Conservation (phyloP, 495 filamentous ascomycete genomes). For the Penicillium simplicissimum region DNA sequence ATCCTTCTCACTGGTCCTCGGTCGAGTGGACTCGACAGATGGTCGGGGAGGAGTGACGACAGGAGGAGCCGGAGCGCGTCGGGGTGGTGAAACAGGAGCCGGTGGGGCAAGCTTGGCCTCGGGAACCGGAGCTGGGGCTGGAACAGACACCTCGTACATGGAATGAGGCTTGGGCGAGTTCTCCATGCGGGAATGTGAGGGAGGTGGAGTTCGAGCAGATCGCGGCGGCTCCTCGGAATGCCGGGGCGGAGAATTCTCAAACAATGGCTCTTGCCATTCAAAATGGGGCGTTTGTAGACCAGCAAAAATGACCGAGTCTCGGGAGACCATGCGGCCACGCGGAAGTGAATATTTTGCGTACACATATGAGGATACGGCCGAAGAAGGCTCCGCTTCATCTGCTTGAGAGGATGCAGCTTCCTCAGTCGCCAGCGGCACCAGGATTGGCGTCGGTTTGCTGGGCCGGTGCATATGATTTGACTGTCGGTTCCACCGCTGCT, state of each 20-base stretch:
- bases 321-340: conserved; percentile 73
- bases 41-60: conserved; percentile 48
- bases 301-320: conserved; percentile 65
- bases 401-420: conserved; percentile 11
- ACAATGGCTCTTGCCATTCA: conserved; percentile 60
- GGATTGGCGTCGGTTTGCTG: conserved; percentile 42
- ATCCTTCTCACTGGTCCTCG: conserved; percentile 37
- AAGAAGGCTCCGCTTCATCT: conserved; percentile 38
- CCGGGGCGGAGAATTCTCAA: conserved; percentile 52
- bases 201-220: conserved; percentile 39
- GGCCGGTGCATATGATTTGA: conserved; percentile 33
- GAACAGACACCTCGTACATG: conserved; percentile 33
- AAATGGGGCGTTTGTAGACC: conserved; percentile 60
- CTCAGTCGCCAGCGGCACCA: conserved; percentile 35
- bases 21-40: conserved; percentile 40
- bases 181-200: conserved; percentile 23
- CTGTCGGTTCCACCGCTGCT: conserved; percentile 9
- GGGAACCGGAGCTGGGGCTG: conserved; percentile 7
- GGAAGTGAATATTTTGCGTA: conserved; percentile 84
- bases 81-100: conserved; percentile 15
- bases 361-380: conserved; percentile 69
- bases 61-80: conserved; percentile 22
- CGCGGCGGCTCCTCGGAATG: conserved; percentile 38
- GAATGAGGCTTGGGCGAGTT: conserved; percentile 41
- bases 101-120: not conserved